Evolutionary conservation across 345 rosid species (phyloP).

Genomic region (Erysimum cheiranthoides): DNA sequence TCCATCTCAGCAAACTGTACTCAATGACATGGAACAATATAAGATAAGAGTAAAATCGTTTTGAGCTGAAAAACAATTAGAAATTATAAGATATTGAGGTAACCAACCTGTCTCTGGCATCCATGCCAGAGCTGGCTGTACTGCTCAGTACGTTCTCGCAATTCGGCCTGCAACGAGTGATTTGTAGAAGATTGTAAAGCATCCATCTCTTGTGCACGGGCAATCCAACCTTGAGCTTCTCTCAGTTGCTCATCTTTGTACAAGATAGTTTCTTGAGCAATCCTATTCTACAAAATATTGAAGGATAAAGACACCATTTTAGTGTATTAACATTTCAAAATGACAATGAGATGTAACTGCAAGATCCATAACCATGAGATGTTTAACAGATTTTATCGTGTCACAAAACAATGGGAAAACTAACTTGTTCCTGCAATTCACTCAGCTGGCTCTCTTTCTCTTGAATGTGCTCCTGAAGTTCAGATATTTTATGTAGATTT

Average conservation of each 20-base stretch:
- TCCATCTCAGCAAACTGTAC: slow-evolving; percentile 89
- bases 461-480: slow-evolving; percentile 88
- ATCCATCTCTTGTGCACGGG: slow-evolving; percentile 90
- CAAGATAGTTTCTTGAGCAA: slow-evolving; percentile 77
- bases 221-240: slow-evolving; percentile 78
- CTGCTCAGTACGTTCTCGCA: slow-evolving; percentile 82
- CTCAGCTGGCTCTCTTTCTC: slow-evolving; percentile 86
- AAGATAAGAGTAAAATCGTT: slow-evolving; percentile 25
- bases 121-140: slow-evolving; percentile 89
- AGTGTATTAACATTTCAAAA: slow-evolving; percentile 13
- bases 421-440: slow-evolving; percentile 95
- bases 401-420: slow-evolving; percentile 17
- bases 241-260: slow-evolving; percentile 90
- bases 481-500: slow-evolving; percentile 75
- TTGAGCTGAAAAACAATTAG: slow-evolving; percentile 3
- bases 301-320: slow-evolving; percentile 25
- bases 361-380: slow-evolving; percentile 25
- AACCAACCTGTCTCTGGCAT: slow-evolving; percentile 91
- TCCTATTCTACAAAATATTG: slow-evolving; percentile 60
- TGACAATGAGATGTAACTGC: slow-evolving; percentile 6
- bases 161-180: slow-evolving; percentile 78
- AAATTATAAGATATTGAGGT: slow-evolving; percentile 19
- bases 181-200: slow-evolving; percentile 73
- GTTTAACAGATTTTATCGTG: not conserved
- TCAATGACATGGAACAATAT: slow-evolving; percentile 34